phyloP scores from a whole-genome alignment of 1,139 yeast genomes.

The Saccharomyces hybrid region DNA sequence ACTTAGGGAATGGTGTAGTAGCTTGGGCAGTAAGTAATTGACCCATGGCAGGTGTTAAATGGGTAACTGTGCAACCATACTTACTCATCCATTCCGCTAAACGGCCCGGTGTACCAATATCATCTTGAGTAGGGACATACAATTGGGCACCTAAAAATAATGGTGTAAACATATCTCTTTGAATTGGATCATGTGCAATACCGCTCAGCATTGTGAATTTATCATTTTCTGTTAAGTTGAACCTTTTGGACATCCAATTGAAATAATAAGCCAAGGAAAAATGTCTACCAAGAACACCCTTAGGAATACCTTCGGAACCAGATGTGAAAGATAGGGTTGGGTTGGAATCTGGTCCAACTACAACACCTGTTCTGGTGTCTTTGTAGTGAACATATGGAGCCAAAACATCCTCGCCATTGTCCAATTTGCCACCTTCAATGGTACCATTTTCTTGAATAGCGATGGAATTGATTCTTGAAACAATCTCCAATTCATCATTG shows the following conservation, averaged over 20 bases:
- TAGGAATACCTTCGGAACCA: slow-evolving; percentile 97
- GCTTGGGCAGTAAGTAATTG: slow-evolving; percentile 95
- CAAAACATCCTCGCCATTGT: slow-evolving; percentile 42
- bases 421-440: slow-evolving; percentile 49
- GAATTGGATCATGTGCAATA: slow-evolving; percentile 98
- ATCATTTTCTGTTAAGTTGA: slow-evolving; percentile 70
- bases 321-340: slow-evolving; percentile 97
- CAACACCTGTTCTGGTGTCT: slow-evolving; percentile 68
- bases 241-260: slow-evolving; percentile 94
- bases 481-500: slow-evolving; percentile 57
- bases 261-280: slow-evolving; percentile 93
- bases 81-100: slow-evolving; percentile 95
- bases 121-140: slow-evolving; percentile 91
- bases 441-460: slow-evolving; percentile 73
- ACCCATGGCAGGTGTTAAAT: slow-evolving; percentile 98
- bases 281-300: slow-evolving; percentile 97
- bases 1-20: slow-evolving; percentile 70
- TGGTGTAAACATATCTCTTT: slow-evolving; percentile 98
- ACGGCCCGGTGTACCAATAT: slow-evolving; percentile 96
- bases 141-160: slow-evolving; percentile 89
- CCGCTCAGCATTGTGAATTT: slow-evolving; percentile 96
- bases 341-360: slow-evolving; percentile 94
- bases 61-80: slow-evolving; percentile 90
- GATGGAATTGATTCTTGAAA: slow-evolving; percentile 68
- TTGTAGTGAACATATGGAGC: slow-evolving; percentile 39